phyloP scores from a whole-genome alignment of 306 rosid species.

The Glycine tomentella region DNA sequence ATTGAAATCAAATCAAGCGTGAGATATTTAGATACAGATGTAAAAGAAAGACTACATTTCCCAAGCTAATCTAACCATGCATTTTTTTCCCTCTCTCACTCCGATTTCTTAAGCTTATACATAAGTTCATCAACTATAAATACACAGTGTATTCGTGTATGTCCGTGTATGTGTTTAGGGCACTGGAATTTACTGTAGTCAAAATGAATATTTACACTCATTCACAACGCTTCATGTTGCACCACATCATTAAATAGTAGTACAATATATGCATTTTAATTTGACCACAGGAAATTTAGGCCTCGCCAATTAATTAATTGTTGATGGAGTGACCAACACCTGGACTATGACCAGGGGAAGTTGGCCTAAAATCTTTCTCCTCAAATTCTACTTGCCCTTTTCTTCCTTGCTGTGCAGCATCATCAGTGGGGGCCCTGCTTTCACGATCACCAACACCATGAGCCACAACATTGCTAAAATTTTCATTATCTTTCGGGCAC shows the following conservation, averaged over 20 bases:
- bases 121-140: background rate
- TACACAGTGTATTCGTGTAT: background rate
- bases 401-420: background rate
- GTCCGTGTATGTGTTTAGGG: background rate
- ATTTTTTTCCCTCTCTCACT: background rate
- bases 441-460: background rate
- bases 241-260: background rate
- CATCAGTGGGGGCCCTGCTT: background rate
- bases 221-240: background rate
- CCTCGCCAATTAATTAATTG: constrained; percentile 14
- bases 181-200: background rate
- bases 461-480: background rate
- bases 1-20: background rate
- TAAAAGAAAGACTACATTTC: background rate
- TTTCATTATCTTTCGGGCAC: constrained; percentile 15
- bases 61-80: background rate
- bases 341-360: constrained; percentile 55
- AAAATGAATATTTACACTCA: constrained; percentile 5
- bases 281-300: background rate
- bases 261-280: background rate
- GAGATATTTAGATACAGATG: background rate
- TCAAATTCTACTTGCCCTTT: constrained; percentile 21
- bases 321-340: constrained; percentile 58
- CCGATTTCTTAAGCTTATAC: background rate
- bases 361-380: constrained; percentile 50